Conservation (phyloP, 257 asterid species). For the Paulownia fortunei region DNA sequence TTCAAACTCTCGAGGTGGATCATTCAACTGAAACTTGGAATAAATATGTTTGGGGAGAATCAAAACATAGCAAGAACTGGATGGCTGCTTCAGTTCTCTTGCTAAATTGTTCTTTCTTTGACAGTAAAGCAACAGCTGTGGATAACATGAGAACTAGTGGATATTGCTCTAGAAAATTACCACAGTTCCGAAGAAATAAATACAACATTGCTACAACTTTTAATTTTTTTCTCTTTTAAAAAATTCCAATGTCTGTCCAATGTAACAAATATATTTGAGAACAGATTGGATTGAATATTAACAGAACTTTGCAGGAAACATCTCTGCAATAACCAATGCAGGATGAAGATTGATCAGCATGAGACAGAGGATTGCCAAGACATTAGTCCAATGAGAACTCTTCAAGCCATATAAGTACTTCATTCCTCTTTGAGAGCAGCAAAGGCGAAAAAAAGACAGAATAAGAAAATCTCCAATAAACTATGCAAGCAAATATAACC, state of each 20-base stretch:
- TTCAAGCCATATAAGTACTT: conserved; percentile 88
- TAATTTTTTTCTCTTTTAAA: neutral
- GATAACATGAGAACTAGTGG: neutral
- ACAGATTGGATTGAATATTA: neutral
- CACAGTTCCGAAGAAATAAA: neutral
- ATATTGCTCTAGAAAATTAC: neutral
- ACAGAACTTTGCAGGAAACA: neutral
- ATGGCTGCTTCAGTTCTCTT: too few species aligned
- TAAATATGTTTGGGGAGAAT: too few species aligned
- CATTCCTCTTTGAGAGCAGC: conserved; percentile 65
- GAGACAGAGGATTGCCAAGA: conserved; percentile 6
- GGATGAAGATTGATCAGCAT: conserved; percentile 6
- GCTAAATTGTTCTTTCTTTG: neutral
- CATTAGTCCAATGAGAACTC: conserved; percentile 66
- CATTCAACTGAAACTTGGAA: too few species aligned
- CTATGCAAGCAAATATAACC: neutral
- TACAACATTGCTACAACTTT: neutral
- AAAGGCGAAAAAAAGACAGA: conserved; percentile 18
- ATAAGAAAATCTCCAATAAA: neutral
- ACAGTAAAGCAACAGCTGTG: neutral
- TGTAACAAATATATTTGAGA: neutral
- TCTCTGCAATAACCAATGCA: neutral
- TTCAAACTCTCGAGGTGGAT: too few species aligned
- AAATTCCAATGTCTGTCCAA: neutral
- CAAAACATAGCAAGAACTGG: too few species aligned